These are phyloP conservation scores for Tylopilus sp. DNA, from an alignment of 768 basidiomycete species.

Conservation along the genomic window DNA sequence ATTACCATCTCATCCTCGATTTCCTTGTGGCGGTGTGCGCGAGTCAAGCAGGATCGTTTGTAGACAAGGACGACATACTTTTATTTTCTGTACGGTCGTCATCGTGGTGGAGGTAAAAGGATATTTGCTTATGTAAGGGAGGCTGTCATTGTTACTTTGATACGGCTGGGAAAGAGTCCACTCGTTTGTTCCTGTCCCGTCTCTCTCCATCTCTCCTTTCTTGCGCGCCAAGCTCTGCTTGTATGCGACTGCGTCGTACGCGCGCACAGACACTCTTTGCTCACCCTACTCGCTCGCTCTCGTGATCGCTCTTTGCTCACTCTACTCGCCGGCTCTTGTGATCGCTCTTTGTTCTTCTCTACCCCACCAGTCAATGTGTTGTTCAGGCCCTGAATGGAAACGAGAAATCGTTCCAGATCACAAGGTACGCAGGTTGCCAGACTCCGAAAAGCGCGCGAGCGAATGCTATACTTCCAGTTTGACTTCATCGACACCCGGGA, in stretches of 20 bases:
- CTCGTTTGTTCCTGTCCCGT: conserved; percentile 4
- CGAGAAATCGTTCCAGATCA: conserved; percentile 96
- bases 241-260: conserved; percentile 36
- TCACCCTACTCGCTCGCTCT: conserved; percentile 26
- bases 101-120: conserved; percentile 34
- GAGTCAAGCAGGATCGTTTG: conserved; percentile 11
- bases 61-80: conserved; percentile 42
- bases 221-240: conserved; percentile 14
- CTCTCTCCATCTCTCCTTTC: conserved; percentile 20
- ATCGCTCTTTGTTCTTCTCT: conserved; percentile 14
- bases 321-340: conserved; percentile 25
- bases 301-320: conserved; percentile 21
- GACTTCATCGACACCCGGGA: conserved; percentile 95
- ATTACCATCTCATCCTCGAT: conserved; percentile 96
- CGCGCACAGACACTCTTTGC: conserved; percentile 23
- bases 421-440: conserved; percentile 58
- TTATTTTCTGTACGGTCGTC: conserved; percentile 91
- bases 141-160: neutral
- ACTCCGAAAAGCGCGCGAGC: neutral
- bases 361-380: conserved; percentile 19
- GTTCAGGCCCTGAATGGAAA: conserved; percentile 86
- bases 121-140: conserved; percentile 13
- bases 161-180: neutral
- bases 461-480: conserved; percentile 52
- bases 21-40: conserved; percentile 48